phyloP scores from a whole-genome alignment of 192 early-diverging fungal genomes.

The Coemansia sp. region DNA sequence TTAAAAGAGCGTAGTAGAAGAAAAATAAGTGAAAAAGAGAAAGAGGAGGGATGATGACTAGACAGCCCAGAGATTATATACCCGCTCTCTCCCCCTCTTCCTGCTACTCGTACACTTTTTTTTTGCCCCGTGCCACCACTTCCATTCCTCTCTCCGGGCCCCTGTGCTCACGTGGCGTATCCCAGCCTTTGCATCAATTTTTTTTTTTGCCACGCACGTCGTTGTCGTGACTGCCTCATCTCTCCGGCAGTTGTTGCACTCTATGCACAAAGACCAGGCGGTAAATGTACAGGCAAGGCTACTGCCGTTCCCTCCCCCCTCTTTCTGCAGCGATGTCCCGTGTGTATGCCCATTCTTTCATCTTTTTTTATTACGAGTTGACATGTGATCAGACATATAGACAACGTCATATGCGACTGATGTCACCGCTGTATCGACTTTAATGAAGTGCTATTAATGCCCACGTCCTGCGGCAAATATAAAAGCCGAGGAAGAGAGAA shows the following conservation, averaged over 20 bases:
- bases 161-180: slow-evolving; percentile 12
- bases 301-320: neutral
- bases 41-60: neutral
- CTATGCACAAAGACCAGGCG: neutral
- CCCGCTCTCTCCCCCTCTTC: slow-evolving; percentile 8
- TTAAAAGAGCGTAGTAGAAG: neutral
- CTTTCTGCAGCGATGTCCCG: neutral
- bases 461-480: neutral
- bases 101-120: neutral
- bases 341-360: neutral
- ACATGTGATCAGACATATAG: neutral
- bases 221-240: slow-evolving; percentile 1
- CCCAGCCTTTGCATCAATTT: neutral
- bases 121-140: neutral
- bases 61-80: neutral
- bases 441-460: neutral
- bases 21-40: neutral
- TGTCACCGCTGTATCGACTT: neutral
- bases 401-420: neutral
- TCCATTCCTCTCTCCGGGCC: neutral
- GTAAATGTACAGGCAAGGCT: neutral
- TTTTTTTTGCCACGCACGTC: slow-evolving; percentile 7
- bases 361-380: neutral
- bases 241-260: neutral
- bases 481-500: neutral